A percentile compares a stretch with the other conserved stretches of the same genome.
These are phyloP conservation scores for Nematodospora anomalae DNA, from an alignment of 1,139 yeast species.

Conservation along the genomic window DNA sequence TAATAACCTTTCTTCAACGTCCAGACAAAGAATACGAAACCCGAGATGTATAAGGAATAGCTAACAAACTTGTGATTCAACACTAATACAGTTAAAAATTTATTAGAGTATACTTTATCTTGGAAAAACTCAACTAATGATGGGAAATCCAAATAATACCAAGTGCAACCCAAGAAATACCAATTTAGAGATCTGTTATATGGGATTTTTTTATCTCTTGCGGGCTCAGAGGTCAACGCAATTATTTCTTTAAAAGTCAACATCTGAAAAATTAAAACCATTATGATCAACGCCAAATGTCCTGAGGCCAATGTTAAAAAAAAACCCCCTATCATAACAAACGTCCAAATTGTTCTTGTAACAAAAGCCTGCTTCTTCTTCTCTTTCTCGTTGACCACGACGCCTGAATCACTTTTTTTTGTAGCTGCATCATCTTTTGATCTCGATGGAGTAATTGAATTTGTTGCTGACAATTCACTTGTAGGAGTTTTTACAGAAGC, in stretches of 20 bases:
- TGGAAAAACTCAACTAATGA: slow-evolving; percentile 65
- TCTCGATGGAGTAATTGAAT: slow-evolving; percentile 5
- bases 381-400: slow-evolving; percentile 31
- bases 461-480: slow-evolving; percentile 2
- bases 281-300: slow-evolving; percentile 72
- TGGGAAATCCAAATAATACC: slow-evolving; percentile 88
- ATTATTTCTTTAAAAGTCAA: slow-evolving; percentile 91
- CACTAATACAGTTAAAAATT: slow-evolving; percentile 42
- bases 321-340: slow-evolving; percentile 83
- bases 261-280: slow-evolving; percentile 73
- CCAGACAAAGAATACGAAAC: slow-evolving; percentile 86
- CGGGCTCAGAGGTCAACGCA: slow-evolving; percentile 79
- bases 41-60: slow-evolving; percentile 81
- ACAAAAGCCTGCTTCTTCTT: slow-evolving; percentile 81
- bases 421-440: slow-evolving; percentile 1
- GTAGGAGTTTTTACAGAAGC: slow-evolving; percentile 1
- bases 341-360: slow-evolving; percentile 91
- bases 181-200: slow-evolving; percentile 85
- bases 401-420: slow-evolving; percentile 1
- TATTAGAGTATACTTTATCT: slow-evolving; percentile 44
- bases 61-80: slow-evolving; percentile 81
- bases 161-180: slow-evolving; percentile 79
- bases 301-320: slow-evolving; percentile 79
- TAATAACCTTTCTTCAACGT: slow-evolving; percentile 87
- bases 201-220: slow-evolving; percentile 80